Conservation (phyloP, 148 eudicot species). For the Persicaria maculosa region DNA sequence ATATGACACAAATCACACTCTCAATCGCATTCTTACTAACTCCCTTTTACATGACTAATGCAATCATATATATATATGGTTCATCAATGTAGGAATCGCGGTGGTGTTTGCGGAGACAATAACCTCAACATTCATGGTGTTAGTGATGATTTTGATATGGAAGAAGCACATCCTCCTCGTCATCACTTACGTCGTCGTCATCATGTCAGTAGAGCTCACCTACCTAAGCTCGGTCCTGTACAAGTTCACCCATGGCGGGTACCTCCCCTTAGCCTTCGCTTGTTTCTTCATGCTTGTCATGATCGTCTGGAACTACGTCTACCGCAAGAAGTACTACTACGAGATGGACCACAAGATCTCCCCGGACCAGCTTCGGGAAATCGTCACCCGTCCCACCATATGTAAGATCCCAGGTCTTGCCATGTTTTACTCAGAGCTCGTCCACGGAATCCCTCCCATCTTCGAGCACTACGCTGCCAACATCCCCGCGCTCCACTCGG, state of each 20-base stretch:
- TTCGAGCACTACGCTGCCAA: constrained; percentile 34
- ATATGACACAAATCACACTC: too few species aligned
- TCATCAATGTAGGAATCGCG: constrained; percentile 31
- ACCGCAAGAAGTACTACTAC: constrained; percentile 31
- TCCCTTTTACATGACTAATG: neutral
- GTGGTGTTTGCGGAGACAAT: constrained; percentile 36
- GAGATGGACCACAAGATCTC: constrained; percentile 42
- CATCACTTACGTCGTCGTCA: constrained; percentile 20
- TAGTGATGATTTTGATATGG: constrained; percentile 43
- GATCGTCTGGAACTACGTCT: constrained; percentile 36
- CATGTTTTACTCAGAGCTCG: constrained; percentile 40
- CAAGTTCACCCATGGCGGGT: constrained; percentile 41
- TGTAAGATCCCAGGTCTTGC: constrained; percentile 33
- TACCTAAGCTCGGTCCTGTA: constrained; percentile 36
- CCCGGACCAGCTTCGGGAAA: constrained; percentile 13
- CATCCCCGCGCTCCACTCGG: constrained; percentile 30
- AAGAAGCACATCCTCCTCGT: constrained; percentile 26
- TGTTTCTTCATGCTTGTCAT: constrained; percentile 22
- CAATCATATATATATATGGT: constrained; percentile 10
- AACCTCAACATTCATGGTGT: constrained; percentile 29
- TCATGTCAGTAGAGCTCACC: constrained; percentile 27
- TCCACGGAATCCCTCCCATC: constrained; percentile 45
- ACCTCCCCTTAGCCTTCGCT: constrained; percentile 39
- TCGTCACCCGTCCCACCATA: constrained; percentile 12
- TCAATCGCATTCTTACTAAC: too few species aligned